A percentile compares a stretch with the other conserved stretches of the same genome.
Conservation (phyloP, 2,329 filamentous ascomycete genomes). For the Neonectria hederae region DNA sequence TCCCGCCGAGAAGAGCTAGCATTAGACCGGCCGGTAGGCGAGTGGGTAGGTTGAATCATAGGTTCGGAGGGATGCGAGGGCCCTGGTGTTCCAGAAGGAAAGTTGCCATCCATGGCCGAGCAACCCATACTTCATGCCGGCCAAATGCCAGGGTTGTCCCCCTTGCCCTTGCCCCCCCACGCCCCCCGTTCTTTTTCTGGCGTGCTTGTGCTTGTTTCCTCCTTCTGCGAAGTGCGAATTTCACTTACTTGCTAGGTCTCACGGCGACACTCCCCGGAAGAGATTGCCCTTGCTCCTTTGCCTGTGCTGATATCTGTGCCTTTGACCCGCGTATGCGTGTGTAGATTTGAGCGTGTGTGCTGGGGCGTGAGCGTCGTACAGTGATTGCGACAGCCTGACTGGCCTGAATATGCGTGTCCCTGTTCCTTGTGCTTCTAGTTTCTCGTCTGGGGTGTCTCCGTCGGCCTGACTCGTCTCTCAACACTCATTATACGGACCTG, state of each 20-base stretch:
- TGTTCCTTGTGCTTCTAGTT: constrained; percentile 8
- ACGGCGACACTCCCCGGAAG: background rate
- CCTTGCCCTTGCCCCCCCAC: constrained; percentile 24
- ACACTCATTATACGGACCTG: constrained; percentile 1
- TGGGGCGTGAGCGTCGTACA: constrained; percentile 6
- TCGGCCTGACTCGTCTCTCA: constrained; percentile 1
- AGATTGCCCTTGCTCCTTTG: constrained; percentile 9
- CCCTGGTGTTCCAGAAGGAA: constrained; percentile 37
- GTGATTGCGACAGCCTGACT: constrained; percentile 12
- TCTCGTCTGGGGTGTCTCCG: constrained; percentile 11
- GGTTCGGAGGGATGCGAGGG: constrained; percentile 11
- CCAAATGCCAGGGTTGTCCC: constrained; percentile 13
- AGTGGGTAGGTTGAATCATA: constrained; percentile 15
- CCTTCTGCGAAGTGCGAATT: background rate
- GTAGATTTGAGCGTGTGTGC: constrained; percentile 13
- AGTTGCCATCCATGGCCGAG: constrained; percentile 21
- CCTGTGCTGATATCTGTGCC: background rate
- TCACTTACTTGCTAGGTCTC: constrained; percentile 1
- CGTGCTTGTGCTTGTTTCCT: constrained; percentile 24
- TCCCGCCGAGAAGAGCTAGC: constrained; percentile 3
- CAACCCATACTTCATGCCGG: constrained; percentile 26
- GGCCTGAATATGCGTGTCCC: constrained; percentile 5
- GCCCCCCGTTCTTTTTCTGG: constrained; percentile 24
- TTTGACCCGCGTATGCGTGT: background rate
- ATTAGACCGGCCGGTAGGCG: constrained; percentile 1